phyloP scores from a whole-genome alignment of 306 rosid genomes.

The Sophora flavescens region DNA sequence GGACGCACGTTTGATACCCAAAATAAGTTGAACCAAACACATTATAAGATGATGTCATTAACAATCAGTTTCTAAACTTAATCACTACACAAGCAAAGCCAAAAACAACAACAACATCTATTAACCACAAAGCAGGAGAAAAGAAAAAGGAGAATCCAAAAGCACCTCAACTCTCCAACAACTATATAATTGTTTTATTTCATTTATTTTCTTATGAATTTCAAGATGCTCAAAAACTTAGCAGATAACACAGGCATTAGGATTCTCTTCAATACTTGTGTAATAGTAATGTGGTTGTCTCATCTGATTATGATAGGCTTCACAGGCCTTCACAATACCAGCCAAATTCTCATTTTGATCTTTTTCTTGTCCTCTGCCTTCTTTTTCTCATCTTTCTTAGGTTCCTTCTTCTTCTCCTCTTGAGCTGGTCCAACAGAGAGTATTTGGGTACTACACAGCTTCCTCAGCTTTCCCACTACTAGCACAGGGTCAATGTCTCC shows the following conservation, averaged over 20 bases:
- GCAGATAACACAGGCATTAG: constrained; percentile 72
- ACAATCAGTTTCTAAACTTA: not conserved
- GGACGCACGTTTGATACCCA: too few species aligned
- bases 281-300: constrained; percentile 40
- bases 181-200: not conserved
- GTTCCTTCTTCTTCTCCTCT: constrained; percentile 60
- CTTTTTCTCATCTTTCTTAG: constrained; percentile 47
- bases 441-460: constrained; percentile 55
- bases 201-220: not conserved
- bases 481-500: constrained; percentile 74
- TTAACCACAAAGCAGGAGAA: not conserved
- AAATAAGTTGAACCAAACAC: too few species aligned
- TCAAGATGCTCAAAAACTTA: constrained; percentile 25
- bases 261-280: constrained; percentile 65
- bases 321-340: not conserved
- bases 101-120: not conserved
- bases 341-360: constrained; percentile 32
- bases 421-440: constrained; percentile 74
- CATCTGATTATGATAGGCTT: constrained; percentile 25
- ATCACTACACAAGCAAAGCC: not conserved
- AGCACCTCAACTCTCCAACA: not conserved
- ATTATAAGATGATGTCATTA: not conserved
- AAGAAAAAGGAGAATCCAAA: not conserved
- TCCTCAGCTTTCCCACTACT: constrained; percentile 68
- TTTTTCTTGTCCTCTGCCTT: constrained; percentile 30